Conservation (phyloP, 2,329 filamentous ascomycete genomes). For the Aspergillus sp. region DNA sequence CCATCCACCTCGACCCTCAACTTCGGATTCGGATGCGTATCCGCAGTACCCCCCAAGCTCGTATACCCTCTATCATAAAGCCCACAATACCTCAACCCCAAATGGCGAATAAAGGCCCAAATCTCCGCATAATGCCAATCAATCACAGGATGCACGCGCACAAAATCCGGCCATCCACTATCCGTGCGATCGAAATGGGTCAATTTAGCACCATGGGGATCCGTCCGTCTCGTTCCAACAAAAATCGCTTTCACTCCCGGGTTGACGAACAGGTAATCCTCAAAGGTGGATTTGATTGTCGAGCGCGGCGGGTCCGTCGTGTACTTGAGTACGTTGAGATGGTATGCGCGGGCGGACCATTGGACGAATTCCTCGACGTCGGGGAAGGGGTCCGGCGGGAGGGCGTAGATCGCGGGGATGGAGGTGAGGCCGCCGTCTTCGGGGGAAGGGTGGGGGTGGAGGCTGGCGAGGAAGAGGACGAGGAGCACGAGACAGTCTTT, state of each 20-base stretch:
- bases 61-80: constrained; percentile 91
- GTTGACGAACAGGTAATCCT: constrained; percentile 64
- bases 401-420: constrained; percentile 88
- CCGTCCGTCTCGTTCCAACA: constrained; percentile 84
- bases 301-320: constrained; percentile 57
- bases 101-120: constrained; percentile 75
- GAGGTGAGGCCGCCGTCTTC: constrained; percentile 19
- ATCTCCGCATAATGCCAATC: constrained; percentile 98
- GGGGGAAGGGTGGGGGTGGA: constrained; percentile 51
- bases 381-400: constrained; percentile 78
- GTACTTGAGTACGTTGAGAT: constrained; percentile 74
- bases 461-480: constrained; percentile 74
- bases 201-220: constrained; percentile 80
- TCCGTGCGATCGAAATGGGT: constrained; percentile 87
- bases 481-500: constrained; percentile 96
- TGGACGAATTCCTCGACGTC: constrained; percentile 85
- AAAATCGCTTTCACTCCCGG: constrained; percentile 73
- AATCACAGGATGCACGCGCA: constrained; percentile 92
- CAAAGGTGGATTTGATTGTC: constrained; percentile 76
- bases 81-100: constrained; percentile 79
- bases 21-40: constrained; percentile 87
- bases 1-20: constrained; percentile 47
- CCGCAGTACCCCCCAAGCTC: constrained; percentile 82
- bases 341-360: constrained; percentile 66
- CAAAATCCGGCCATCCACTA: constrained; percentile 84